Conservation (phyloP, 1,284 basidiomycete species). For the Ustilago lituana region DNA sequence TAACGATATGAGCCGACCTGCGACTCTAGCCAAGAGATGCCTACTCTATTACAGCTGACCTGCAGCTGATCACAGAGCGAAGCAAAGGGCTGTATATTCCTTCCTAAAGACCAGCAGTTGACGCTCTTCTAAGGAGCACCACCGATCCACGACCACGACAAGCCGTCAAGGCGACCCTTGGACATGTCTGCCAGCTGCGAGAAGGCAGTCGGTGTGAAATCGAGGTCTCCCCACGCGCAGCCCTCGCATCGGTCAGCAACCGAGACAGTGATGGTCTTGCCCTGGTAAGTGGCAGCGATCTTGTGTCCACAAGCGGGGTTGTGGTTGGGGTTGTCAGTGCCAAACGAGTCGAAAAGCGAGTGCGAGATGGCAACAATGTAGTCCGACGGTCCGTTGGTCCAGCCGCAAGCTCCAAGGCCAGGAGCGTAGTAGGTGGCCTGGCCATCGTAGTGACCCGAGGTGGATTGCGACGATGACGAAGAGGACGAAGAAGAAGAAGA, state of each 20-base stretch:
- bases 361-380: conserved; percentile 61
- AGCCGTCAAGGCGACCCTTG: conserved; percentile 45
- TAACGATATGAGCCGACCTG: no score
- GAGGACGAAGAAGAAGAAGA: conserved; percentile 65
- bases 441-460: conserved; percentile 62
- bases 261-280: conserved; percentile 55
- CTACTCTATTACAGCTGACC: conserved; percentile 5
- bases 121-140: conserved; percentile 24
- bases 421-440: conserved; percentile 59
- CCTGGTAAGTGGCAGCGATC: conserved; percentile 55
- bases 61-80: conserved; percentile 6
- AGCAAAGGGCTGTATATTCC: no score
- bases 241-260: conserved; percentile 59
- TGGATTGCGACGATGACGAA: conserved; percentile 65
- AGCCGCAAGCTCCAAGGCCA: conserved; percentile 61
- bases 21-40: background rate
- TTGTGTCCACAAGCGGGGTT: conserved; percentile 61
- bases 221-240: conserved; percentile 51
- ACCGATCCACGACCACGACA: conserved; percentile 55
- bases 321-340: conserved; percentile 59
- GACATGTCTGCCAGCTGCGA: conserved; percentile 37
- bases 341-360: conserved; percentile 51
- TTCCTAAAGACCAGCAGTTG: no score
- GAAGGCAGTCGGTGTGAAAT: conserved; percentile 57
- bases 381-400: conserved; percentile 50